Percentiles rank a stretch among this genome's conserved stretches.
These are phyloP conservation scores for Plasmodium knowlesi DNA, from an alignment of 169 alveolate genomes.

Conservation along the genomic window DNA sequence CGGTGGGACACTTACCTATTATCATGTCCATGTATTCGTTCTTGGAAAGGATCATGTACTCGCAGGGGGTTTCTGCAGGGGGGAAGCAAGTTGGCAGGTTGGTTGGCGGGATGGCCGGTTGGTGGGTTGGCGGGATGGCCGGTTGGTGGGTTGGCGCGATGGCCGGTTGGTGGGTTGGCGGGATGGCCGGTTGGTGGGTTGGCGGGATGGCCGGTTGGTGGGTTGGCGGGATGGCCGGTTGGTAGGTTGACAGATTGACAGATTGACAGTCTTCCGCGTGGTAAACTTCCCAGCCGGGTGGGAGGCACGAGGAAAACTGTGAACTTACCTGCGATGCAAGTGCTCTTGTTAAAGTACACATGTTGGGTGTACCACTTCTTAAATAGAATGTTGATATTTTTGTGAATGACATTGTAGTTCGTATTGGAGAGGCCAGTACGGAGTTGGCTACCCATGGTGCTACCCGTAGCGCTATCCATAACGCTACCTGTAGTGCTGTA, in stretches of 20 bases:
- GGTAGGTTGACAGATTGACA: not conserved
- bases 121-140: not conserved
- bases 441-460: not conserved
- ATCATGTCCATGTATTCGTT: constrained; percentile 75
- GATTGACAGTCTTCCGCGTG: not conserved
- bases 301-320: not conserved
- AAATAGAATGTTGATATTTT: constrained; percentile 45
- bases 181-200: not conserved
- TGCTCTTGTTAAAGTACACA: constrained; percentile 45
- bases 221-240: not conserved
- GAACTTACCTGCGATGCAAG: constrained; percentile 40
- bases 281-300: not conserved
- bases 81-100: no score
- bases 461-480: no score
- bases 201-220: not conserved
- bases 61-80: constrained; percentile 3
- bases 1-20: constrained; percentile 10
- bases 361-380: constrained; percentile 73
- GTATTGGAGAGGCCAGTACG: not conserved
- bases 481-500: not conserved
- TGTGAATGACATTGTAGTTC: constrained; percentile 5
- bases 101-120: no score
- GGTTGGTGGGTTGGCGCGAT: no score
- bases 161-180: not conserved
- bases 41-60: not conserved